phyloP scores from a whole-genome alignment of 2,329 filamentous ascomycete species.

The Trichoderma sp. region DNA sequence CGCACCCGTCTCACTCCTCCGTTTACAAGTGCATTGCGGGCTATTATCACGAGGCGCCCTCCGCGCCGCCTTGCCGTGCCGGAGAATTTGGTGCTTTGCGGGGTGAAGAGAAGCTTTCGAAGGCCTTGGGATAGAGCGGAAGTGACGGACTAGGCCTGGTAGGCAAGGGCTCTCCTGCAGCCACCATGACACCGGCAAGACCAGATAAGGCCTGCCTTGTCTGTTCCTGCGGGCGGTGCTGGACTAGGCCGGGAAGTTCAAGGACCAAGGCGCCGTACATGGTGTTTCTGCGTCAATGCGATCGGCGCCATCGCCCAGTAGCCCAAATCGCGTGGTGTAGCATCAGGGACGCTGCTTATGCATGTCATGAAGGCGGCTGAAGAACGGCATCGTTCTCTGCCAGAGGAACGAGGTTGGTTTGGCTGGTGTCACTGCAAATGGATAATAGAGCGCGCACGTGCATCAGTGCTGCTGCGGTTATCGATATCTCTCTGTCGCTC shows the following conservation, averaged over 20 bases:
- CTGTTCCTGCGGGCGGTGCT: slow-evolving; percentile 22
- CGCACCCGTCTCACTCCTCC: slow-evolving; percentile 4
- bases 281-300: not conserved
- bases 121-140: not conserved
- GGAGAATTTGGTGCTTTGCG: slow-evolving; percentile 23
- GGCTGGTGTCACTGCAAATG: not conserved
- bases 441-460: slow-evolving; percentile 20
- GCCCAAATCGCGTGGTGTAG: slow-evolving; percentile 3
- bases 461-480: slow-evolving; percentile 4
- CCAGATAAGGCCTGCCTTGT: slow-evolving; percentile 1
- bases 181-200: not conserved
- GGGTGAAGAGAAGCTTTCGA: slow-evolving; percentile 13
- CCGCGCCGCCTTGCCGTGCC: slow-evolving; percentile 18
- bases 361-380: not conserved
- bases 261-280: not conserved
- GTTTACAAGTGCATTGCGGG: not conserved
- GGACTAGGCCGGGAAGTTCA: slow-evolving; percentile 10
- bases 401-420: not conserved
- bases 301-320: not conserved
- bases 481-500: slow-evolving; percentile 4
- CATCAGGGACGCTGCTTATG: not conserved
- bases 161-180: slow-evolving; percentile 18
- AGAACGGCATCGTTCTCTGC: not conserved
- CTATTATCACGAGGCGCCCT: slow-evolving; percentile 14
- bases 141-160: slow-evolving; percentile 4